Conservation (phyloP, 352 stramenopile genomes). For the Sclerospora graminicola region DNA sequence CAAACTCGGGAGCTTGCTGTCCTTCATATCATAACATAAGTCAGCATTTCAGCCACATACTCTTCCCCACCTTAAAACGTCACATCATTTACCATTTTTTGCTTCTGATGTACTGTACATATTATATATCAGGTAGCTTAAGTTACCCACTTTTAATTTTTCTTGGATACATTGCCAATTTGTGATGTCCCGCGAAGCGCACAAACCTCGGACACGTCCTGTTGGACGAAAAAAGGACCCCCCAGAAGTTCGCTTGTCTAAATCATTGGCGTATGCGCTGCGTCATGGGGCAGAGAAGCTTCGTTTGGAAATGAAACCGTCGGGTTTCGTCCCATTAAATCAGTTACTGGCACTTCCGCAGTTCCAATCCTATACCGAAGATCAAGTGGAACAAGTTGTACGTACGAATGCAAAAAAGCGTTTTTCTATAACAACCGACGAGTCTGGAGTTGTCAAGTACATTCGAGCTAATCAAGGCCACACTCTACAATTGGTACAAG, state of each 20-base stretch:
- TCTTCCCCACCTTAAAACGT: not conserved
- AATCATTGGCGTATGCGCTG: conserved; percentile 65
- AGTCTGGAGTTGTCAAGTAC: conserved; percentile 23
- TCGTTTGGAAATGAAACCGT: conserved; percentile 53
- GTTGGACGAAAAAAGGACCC: conserved; percentile 25
- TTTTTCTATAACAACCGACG: conserved; percentile 56
- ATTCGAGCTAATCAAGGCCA: conserved; percentile 83
- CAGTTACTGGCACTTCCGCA: conserved; percentile 43
- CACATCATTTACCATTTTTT: not conserved
- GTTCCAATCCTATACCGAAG: conserved; percentile 38
- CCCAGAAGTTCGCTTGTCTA: conserved; percentile 60
- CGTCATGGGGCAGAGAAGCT: conserved; percentile 65
- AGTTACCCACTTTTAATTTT: no score
- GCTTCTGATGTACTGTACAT: not conserved
- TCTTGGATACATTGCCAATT: no score
- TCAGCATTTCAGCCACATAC: not conserved
- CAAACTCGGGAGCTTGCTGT: conserved; percentile 59
- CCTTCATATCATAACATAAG: conserved; percentile 15
- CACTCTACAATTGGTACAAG: conserved; percentile 47
- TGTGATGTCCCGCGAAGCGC: no score
- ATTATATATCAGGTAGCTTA: no score
- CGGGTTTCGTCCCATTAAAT: conserved; percentile 47
- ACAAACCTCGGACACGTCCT: conserved; percentile 18
- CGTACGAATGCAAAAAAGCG: conserved; percentile 62
- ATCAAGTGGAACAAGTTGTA: conserved; percentile 59